These are phyloP conservation scores for Kwoniella mangroviensis DNA, from an alignment of 768 basidiomycete genomes.

Conservation along the genomic window DNA sequence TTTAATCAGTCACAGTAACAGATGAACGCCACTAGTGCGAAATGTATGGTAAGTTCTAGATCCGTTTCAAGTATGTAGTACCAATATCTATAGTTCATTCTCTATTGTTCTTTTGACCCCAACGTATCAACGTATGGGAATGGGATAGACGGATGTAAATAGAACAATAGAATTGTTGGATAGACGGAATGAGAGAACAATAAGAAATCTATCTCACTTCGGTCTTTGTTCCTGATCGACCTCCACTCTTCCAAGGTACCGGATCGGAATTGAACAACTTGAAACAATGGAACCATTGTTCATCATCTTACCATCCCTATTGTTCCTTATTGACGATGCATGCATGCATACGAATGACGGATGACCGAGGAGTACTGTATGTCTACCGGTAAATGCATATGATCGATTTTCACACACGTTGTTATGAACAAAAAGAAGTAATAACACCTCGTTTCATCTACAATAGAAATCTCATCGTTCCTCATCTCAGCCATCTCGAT, in stretches of 20 bases:
- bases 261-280: background rate
- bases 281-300: conserved; percentile 10
- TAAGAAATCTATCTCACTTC: background rate
- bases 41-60: background rate
- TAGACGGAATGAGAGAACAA: conserved; percentile 5
- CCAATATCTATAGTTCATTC: background rate
- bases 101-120: background rate
- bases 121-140: background rate
- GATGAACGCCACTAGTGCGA: background rate
- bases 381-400: background rate
- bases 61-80: background rate
- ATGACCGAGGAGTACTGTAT: too few relatives aligned
- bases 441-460: conserved; percentile 8
- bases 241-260: background rate
- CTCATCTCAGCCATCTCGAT: background rate
- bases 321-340: background rate
- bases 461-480: background rate
- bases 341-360: background rate
- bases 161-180: background rate
- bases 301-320: background rate
- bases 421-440: conserved; percentile 15
- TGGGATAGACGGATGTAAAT: background rate
- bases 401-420: background rate
- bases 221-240: conserved; percentile 12
- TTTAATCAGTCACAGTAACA: too few relatives aligned